A percentile compares a stretch with the other conserved stretches of the same genome.
These are phyloP conservation scores for Scedosporium boydii DNA, from an alignment of 2,329 filamentous ascomycete species.

Conservation along the genomic window DNA sequence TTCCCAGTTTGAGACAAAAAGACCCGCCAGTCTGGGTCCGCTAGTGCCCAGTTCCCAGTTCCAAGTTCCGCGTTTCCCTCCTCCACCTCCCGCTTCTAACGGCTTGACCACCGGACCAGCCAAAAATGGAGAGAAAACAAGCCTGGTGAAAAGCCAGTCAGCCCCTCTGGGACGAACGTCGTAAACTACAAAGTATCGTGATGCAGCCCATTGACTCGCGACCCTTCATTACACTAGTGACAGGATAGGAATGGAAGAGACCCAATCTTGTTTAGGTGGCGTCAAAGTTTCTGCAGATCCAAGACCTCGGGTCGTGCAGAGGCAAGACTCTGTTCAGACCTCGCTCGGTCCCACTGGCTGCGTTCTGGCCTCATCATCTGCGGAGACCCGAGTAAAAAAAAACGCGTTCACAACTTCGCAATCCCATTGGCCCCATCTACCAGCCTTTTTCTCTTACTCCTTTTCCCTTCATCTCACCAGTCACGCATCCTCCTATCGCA, in stretches of 20 bases:
- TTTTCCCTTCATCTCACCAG: background rate
- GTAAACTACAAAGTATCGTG: no score
- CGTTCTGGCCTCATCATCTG: background rate
- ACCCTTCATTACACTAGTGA: no score
- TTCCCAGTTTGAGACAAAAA: background rate
- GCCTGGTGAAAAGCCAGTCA: no score
- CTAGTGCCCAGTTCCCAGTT: background rate
- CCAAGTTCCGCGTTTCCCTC: no score
- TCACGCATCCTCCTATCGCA: background rate
- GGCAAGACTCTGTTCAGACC: background rate
- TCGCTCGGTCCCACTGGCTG: background rate
- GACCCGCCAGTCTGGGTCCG: background rate
- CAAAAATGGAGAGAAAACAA: background rate
- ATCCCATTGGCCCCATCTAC: background rate
- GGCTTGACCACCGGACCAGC: background rate
- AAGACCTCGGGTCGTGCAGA: background rate
- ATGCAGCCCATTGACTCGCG: no score
- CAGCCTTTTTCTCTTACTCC: background rate
- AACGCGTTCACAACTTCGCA: no score
- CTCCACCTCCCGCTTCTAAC: background rate
- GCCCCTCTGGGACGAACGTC: no score
- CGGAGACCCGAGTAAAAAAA: no score
- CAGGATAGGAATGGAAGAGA: no score
- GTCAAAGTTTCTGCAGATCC: background rate
- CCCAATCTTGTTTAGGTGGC: background rate